phyloP scores from a whole-genome alignment of 176 grass and related monocot genomes.

The Saccharum spontaneum region DNA sequence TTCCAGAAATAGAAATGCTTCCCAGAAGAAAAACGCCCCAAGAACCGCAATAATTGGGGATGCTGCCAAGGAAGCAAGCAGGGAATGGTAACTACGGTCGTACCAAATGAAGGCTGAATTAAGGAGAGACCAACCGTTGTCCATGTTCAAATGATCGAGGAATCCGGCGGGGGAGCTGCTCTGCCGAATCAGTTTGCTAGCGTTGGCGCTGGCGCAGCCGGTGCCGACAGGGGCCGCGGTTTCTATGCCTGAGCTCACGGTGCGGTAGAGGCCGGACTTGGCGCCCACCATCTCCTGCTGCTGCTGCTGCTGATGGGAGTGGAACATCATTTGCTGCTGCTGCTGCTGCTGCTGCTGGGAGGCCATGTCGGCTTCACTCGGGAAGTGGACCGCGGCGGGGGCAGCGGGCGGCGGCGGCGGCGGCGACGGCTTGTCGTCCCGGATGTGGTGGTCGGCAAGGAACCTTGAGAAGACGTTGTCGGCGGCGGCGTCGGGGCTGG shows the following conservation, averaged over 20 bases:
- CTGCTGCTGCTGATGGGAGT: conserved; percentile 43
- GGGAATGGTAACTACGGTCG: neutral
- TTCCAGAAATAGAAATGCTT: conserved; percentile 62
- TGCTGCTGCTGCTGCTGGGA: conserved; percentile 30
- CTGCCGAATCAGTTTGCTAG: conserved; percentile 61
- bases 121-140: conserved; percentile 65
- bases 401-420: neutral
- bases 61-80: conserved; percentile 11
- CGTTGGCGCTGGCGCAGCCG: neutral
- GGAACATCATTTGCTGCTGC: conserved; percentile 74
- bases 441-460: conserved; percentile 62
- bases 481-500: conserved; percentile 60
- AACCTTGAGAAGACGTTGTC: conserved; percentile 78
- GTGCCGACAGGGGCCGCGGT: neutral
- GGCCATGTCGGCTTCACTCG: conserved; percentile 36
- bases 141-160: conserved; percentile 73
- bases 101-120: conserved; percentile 51
- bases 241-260: conserved; percentile 58
- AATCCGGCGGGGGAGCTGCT: conserved; percentile 92
- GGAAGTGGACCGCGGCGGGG: conserved; percentile 53
- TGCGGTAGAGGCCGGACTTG: conserved; percentile 59
- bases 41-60: conserved; percentile 45
- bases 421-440: conserved; percentile 38
- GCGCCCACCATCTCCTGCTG: conserved; percentile 45
- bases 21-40: conserved; percentile 17